Percentiles rank a stretch among this genome's conserved stretches.
Conservation (phyloP, 108 stramenopile genomes). For the Cyclostephanos tholiformis region DNA sequence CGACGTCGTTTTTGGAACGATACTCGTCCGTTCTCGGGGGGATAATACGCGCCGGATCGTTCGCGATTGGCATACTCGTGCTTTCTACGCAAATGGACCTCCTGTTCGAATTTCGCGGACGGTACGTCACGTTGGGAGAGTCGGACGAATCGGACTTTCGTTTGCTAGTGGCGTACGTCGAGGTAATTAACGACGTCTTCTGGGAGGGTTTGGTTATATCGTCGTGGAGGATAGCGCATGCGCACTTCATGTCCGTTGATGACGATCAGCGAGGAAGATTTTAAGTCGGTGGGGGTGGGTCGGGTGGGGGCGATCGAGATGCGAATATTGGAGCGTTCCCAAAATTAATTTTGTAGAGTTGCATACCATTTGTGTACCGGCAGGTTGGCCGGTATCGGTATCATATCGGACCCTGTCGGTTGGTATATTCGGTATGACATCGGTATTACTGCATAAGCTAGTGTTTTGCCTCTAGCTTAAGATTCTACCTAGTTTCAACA, state of each 20-base stretch:
- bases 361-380: too few species aligned
- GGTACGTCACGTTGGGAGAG: slow-evolving; percentile 70
- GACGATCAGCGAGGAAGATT: slow-evolving; percentile 2
- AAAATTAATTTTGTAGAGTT: too few species aligned
- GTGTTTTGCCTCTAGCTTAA: too few species aligned
- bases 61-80: slow-evolving; percentile 74
- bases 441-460: too few species aligned
- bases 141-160: slow-evolving; percentile 56
- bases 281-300: not conserved
- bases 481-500: too few species aligned
- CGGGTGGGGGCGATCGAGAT: too few species aligned
- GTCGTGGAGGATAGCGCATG: slow-evolving; percentile 67
- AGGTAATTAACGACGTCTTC: slow-evolving; percentile 73
- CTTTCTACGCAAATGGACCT: slow-evolving; percentile 78
- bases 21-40: slow-evolving; percentile 43
- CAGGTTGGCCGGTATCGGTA: too few species aligned
- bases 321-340: too few species aligned
- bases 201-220: slow-evolving; percentile 65
- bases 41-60: slow-evolving; percentile 72
- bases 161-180: slow-evolving; percentile 56
- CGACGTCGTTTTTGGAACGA: not conserved
- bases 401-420: too few species aligned
- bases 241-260: slow-evolving; percentile 27
- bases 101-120: slow-evolving; percentile 55
- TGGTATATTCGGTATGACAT: too few species aligned